phyloP scores from a whole-genome alignment of 2,329 filamentous ascomycete genomes.

The Monosporascus sp. region DNA sequence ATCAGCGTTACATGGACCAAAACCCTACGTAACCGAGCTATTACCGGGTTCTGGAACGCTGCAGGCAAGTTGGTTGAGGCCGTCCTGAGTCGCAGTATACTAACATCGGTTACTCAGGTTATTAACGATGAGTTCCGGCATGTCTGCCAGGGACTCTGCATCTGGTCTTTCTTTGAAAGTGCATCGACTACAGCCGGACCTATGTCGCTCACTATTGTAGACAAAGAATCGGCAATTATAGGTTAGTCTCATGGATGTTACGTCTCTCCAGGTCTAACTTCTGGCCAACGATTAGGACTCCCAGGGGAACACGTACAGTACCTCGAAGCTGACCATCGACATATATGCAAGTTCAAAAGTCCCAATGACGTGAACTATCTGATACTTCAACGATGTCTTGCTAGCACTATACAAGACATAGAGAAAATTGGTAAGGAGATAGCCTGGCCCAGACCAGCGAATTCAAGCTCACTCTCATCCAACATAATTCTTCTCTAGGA shows the following conservation, averaged over 20 bases:
- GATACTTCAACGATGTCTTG: conserved; percentile 12
- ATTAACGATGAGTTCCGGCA: conserved; percentile 28
- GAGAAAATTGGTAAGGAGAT: conserved; percentile 1
- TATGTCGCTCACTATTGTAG: conserved; percentile 15
- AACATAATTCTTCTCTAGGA: not conserved
- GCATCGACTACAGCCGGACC: conserved; percentile 13
- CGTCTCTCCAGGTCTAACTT: not conserved
- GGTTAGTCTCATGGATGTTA: conserved; percentile 2
- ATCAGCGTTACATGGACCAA: conserved; percentile 11
- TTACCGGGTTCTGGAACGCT: conserved; percentile 5
- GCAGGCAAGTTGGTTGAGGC: not conserved
- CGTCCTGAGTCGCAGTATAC: not conserved
- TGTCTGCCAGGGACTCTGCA: conserved; percentile 13
- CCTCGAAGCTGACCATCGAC: conserved; percentile 22
- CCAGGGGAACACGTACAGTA: conserved; percentile 17
- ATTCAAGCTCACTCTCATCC: not conserved
- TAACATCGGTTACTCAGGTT: not conserved
- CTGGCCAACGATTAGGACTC: conserved; percentile 4
- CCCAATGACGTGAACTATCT: conserved; percentile 18
- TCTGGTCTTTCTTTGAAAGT: conserved; percentile 26
- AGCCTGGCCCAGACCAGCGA: not conserved
- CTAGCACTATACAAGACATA: conserved; percentile 15
- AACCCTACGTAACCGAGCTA: conserved; percentile 22
- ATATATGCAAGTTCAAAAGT: conserved; percentile 21
- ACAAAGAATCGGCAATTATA: conserved; percentile 21